Conservation (phyloP, 2,329 filamentous ascomycete genomes). For the Metarhizium guizhouense region DNA sequence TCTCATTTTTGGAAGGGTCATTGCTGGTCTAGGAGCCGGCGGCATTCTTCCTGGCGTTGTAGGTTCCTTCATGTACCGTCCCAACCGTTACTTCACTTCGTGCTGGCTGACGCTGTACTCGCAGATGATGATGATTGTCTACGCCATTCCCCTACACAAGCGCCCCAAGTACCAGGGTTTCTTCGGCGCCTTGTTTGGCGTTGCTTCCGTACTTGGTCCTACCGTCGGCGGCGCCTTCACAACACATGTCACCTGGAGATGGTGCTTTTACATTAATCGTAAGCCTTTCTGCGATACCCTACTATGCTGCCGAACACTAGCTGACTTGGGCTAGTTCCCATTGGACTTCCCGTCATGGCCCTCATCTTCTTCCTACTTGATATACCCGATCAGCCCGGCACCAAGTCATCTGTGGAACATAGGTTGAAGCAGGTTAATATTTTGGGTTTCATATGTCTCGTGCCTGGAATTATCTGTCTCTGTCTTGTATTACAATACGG, state of each 20-base stretch:
- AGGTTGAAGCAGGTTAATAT: conserved; percentile 42
- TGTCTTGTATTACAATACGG: conserved; percentile 38
- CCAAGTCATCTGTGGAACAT: conserved; percentile 17
- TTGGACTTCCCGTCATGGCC: conserved; percentile 19
- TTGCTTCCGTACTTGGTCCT: conserved; percentile 21
- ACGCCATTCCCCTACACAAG: conserved; percentile 18
- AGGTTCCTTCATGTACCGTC: neutral
- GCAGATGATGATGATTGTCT: conserved; percentile 6
- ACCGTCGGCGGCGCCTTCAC: conserved; percentile 18
- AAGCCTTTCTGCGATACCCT: neutral
- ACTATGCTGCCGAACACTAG: neutral
- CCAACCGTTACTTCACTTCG: conserved; percentile 39
- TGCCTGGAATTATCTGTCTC: conserved; percentile 34
- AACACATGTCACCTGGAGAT: conserved; percentile 19
- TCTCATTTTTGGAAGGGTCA: conserved; percentile 41
- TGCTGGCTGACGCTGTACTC: neutral
- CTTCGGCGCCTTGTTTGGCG: conserved; percentile 30
- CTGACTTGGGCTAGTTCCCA: conserved; percentile 12
- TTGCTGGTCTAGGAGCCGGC: conserved; percentile 39
- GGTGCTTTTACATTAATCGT: conserved; percentile 26
- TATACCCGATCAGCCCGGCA: conserved; percentile 9
- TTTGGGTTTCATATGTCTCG: conserved; percentile 38
- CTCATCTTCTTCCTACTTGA: conserved; percentile 15
- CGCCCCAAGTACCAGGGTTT: conserved; percentile 16
- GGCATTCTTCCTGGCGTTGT: conserved; percentile 41